Percentiles rank a stretch among this genome's conserved stretches.
Evolutionary conservation across 345 rosid genomes (phyloP).

Genomic region (Sisymbrium irio): DNA sequence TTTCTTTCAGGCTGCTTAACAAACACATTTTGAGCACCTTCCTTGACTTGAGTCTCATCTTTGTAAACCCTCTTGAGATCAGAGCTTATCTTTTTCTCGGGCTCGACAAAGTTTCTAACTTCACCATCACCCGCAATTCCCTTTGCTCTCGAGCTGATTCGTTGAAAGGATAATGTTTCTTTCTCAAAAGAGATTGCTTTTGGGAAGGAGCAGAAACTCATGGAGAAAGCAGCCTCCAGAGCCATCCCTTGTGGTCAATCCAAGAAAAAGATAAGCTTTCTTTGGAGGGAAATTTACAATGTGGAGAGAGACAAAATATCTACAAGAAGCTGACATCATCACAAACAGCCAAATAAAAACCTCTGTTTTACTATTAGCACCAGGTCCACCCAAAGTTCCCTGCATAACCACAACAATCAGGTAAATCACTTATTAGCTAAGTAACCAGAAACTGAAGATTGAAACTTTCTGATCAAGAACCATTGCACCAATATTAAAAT

Average conservation of each 20-base stretch:
- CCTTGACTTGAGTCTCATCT: not conserved
- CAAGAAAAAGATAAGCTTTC: conserved; percentile 28
- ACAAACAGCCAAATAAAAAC: conserved; percentile 24
- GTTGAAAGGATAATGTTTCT: conserved; percentile 16
- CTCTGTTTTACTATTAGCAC: not conserved
- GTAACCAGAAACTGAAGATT: not conserved
- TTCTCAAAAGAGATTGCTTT: conserved; percentile 12
- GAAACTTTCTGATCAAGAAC: not conserved
- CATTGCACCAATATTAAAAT: not conserved
- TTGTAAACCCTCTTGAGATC: not conserved
- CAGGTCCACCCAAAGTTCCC: conserved; percentile 18
- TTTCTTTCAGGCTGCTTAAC: not conserved
- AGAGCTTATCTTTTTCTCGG: not conserved
- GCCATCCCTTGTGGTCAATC: conserved; percentile 13
- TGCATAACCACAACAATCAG: not conserved
- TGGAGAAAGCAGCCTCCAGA: conserved; percentile 23
- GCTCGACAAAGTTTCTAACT: conserved; percentile 16
- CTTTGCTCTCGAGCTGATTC: not conserved
- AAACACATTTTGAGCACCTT: not conserved
- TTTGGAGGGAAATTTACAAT: conserved; percentile 8
- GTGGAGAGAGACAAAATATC: conserved; percentile 23
- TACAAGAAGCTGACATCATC: conserved; percentile 16
- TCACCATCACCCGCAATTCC: not conserved
- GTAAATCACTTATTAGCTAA: too few species aligned
- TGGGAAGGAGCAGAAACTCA: conserved; percentile 27